Evolutionary conservation across 169 alveolate genomes (phyloP).

Genomic region (Toxoplasma gondii): DNA sequence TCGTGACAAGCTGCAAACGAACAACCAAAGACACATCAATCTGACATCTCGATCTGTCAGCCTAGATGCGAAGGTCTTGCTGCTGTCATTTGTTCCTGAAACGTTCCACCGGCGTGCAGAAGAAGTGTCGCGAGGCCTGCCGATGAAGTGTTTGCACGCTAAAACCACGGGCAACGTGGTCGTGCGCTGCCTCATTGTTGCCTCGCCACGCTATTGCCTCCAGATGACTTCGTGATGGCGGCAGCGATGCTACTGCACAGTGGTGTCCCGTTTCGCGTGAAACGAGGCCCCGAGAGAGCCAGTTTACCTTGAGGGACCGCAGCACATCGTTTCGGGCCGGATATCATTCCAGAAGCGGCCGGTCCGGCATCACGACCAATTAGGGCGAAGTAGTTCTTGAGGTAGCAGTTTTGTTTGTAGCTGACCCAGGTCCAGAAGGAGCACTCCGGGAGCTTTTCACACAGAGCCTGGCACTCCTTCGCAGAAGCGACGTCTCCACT

Average conservation of each 20-base stretch:
- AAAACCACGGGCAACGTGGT: too few relatives aligned
- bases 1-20: constrained; percentile 19
- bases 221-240: too few relatives aligned
- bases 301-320: neutral
- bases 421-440: constrained; percentile 45
- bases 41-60: too few relatives aligned
- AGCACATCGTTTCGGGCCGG: constrained; percentile 39
- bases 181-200: too few relatives aligned
- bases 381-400: constrained; percentile 34
- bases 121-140: neutral
- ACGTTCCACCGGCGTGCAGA: neutral
- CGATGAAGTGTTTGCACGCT: too few relatives aligned
- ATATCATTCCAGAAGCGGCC: constrained; percentile 15
- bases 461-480: constrained; percentile 41
- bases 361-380: neutral
- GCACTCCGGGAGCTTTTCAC: constrained; percentile 10
- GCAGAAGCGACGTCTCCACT: constrained; percentile 19
- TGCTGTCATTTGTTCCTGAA: neutral
- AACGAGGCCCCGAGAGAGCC: neutral
- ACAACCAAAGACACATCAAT: neutral
- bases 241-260: too few relatives aligned
- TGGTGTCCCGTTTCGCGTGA: too few relatives aligned
- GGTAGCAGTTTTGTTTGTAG: constrained; percentile 40
- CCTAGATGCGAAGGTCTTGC: too few relatives aligned
- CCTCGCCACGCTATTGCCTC: too few relatives aligned